Percentiles rank a stretch among this genome's conserved stretches.
phyloP scores from a whole-genome alignment of 768 basidiomycete genomes.

The Suillus brevipes region DNA sequence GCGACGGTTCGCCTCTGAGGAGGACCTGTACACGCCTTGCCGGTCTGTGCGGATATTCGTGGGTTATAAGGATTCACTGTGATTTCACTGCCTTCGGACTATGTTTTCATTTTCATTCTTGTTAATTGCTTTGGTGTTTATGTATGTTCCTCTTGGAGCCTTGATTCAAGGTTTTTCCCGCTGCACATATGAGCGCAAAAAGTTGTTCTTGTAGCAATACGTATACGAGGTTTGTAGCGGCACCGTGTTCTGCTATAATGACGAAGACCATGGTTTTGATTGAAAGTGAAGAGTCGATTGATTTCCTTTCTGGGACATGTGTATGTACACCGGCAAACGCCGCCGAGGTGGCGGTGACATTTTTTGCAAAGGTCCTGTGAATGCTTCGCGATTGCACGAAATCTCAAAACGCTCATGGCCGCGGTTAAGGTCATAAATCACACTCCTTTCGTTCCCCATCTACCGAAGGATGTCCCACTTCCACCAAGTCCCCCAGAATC shows the following conservation, averaged over 20 bases:
- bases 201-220: conserved; percentile 3
- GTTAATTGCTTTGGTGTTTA: conserved; percentile 1
- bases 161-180: neutral
- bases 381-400: conserved; percentile 4
- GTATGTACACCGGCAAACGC: conserved; percentile 7
- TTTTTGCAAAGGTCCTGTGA: conserved; percentile 12
- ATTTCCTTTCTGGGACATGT: neutral
- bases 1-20: conserved; percentile 47
- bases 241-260: conserved; percentile 2
- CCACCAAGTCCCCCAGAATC: conserved; percentile 29
- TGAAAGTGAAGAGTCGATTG: neutral
- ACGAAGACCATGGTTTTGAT: neutral
- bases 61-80: conserved; percentile 47
- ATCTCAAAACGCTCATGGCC: conserved; percentile 15
- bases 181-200: neutral
- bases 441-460: conserved; percentile 30
- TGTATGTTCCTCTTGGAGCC: neutral
- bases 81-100: neutral
- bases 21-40: conserved; percentile 55
- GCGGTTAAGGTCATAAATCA: conserved; percentile 18
- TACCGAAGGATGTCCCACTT: conserved; percentile 37
- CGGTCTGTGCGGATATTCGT: conserved; percentile 62
- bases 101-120: neutral
- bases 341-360: conserved; percentile 13
- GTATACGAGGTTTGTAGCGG: conserved; percentile 1